These are phyloP conservation scores for Chrysanthemum makinoi DNA, from an alignment of 129 eudicot genomes.

Conservation along the genomic window DNA sequence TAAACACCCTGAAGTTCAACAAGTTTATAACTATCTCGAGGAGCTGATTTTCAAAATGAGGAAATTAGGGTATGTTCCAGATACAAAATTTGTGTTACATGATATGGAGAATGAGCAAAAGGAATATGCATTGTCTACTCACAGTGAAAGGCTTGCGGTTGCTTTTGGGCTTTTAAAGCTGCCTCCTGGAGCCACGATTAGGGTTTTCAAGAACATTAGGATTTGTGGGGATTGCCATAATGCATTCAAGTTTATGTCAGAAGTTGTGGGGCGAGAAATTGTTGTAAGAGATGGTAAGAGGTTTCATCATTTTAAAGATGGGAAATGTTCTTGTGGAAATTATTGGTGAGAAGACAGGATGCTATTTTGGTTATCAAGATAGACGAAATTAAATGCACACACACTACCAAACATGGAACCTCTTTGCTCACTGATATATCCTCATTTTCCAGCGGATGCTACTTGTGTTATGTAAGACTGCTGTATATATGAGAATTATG, in stretches of 20 bases:
- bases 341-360: constrained; percentile 16
- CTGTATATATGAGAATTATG: background rate
- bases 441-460: background rate
- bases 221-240: constrained; percentile 35
- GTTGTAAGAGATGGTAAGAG: constrained; percentile 30
- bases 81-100: constrained; percentile 27
- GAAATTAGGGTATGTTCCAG: constrained; percentile 31
- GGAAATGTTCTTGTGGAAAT: constrained; percentile 30
- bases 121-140: constrained; percentile 71
- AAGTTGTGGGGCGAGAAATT: constrained; percentile 18
- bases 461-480: background rate
- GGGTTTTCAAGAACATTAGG: constrained; percentile 76
- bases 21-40: constrained; percentile 59
- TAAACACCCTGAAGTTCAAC: constrained; percentile 66
- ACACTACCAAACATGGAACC: background rate
- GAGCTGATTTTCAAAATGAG: constrained; percentile 53
- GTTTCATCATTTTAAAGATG: constrained; percentile 28
- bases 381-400: background rate
- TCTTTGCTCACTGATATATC: background rate
- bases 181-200: constrained; percentile 68
- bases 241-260: constrained; percentile 23
- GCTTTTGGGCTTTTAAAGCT: constrained; percentile 71
- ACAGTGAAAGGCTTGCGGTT: constrained; percentile 89
- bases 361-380: background rate
- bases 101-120: constrained; percentile 61